phyloP scores from a whole-genome alignment of 306 rosid genomes.

The Nissolia schottii region DNA sequence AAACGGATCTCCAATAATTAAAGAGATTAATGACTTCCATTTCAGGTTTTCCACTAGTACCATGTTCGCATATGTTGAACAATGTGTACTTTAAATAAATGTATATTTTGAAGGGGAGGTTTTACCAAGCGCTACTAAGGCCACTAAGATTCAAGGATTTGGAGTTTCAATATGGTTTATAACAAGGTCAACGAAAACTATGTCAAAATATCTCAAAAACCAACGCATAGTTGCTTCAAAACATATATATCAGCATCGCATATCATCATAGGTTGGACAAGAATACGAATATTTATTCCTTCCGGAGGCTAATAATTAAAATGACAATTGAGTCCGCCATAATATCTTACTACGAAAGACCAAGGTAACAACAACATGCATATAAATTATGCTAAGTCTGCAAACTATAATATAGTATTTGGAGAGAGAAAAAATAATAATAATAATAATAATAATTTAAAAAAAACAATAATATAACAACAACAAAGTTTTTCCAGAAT shows the following conservation, averaged over 20 bases:
- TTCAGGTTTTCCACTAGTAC: background rate
- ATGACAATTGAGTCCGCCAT: constrained; percentile 33
- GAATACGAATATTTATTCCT: constrained; percentile 44
- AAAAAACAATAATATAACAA: constrained; percentile 16
- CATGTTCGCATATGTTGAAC: background rate
- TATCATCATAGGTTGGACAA: background rate
- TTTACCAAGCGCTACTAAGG: background rate
- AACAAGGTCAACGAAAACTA: background rate
- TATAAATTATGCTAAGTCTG: constrained; percentile 44
- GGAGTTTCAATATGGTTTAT: background rate
- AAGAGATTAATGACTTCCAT: background rate
- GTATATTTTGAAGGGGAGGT: background rate
- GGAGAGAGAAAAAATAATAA: constrained; percentile 22
- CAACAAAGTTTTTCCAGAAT: constrained; percentile 22
- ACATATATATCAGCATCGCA: constrained; percentile 6
- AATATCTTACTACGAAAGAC: constrained; percentile 33
- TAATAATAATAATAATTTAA: too few species aligned
- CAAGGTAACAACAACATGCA: constrained; percentile 28
- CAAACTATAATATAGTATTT: constrained; percentile 31
- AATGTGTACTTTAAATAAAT: background rate
- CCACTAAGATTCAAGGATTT: background rate
- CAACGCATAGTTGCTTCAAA: background rate
- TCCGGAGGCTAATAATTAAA: constrained; percentile 28
- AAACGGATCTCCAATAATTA: background rate
- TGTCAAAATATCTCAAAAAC: background rate